Evolutionary conservation across 257 asterid genomes (phyloP).

Genomic region (Solanum sitiens): DNA sequence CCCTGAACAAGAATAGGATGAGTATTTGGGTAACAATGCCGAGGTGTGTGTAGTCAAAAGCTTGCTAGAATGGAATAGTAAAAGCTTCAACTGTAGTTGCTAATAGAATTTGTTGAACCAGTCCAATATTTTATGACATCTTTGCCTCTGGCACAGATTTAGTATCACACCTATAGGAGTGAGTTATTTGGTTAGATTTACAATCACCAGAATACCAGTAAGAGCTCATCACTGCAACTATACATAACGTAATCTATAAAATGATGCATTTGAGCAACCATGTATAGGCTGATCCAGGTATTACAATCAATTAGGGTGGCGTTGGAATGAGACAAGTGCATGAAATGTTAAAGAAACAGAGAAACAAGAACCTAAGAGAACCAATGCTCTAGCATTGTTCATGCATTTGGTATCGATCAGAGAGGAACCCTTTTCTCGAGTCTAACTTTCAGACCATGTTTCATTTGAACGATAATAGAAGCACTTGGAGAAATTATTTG

Average conservation of each 20-base stretch:
- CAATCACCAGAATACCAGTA: background rate
- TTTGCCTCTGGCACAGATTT: background rate
- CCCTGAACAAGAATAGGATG: background rate
- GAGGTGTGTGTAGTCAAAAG: background rate
- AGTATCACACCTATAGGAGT: background rate
- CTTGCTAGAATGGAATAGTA: background rate
- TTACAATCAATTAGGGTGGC: background rate
- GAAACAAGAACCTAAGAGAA: background rate
- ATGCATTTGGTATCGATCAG: rapidly evolving
- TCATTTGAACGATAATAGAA: background rate
- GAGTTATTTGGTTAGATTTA: background rate
- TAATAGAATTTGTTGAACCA: background rate
- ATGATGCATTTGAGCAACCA: background rate
- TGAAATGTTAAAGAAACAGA: background rate
- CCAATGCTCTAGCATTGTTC: background rate
- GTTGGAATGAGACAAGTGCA: background rate
- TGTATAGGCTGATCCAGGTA: background rate
- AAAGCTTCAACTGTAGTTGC: background rate
- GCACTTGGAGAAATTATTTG: background rate
- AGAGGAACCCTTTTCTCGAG: background rate
- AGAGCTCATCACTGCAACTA: background rate
- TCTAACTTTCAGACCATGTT: background rate
- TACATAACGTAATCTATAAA: background rate
- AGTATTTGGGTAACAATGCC: background rate
- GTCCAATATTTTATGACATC: background rate